A percentile compares a stretch with the other conserved stretches of the same genome.
These are phyloP conservation scores for Fusarium sulawesiense DNA, from an alignment of 2,329 filamentous ascomycete species.

Conservation along the genomic window DNA sequence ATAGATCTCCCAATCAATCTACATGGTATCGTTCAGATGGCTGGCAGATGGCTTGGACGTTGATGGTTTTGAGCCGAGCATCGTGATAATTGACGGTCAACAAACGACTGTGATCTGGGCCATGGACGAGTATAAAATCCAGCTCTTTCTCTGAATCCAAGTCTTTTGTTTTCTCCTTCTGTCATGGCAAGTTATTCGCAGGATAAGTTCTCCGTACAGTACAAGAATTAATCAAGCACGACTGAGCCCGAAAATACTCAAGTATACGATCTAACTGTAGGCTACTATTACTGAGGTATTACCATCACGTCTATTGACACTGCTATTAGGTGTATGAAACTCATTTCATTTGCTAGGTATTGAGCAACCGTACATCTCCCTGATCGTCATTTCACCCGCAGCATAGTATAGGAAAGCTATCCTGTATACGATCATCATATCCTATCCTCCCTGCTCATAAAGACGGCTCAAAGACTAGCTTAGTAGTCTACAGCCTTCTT, in stretches of 20 bases:
- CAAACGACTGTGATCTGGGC: not conserved
- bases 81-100: not conserved
- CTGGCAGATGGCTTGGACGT: not conserved
- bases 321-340: not conserved
- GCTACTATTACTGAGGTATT: not conserved
- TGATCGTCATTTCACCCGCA: not conserved
- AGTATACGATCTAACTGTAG: not conserved
- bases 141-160: not conserved
- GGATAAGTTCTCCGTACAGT: not conserved
- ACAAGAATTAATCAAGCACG: not conserved
- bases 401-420: slow-evolving; percentile 7
- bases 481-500: slow-evolving; percentile 24
- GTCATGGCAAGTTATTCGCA: not conserved
- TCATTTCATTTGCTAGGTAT: not conserved
- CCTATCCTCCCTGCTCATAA: slow-evolving; percentile 25
- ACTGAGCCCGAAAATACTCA: not conserved
- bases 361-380: not conserved
- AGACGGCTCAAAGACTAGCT: slow-evolving; percentile 3
- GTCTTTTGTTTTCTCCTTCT: not conserved
- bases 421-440: not conserved
- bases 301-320: not conserved
- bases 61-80: not conserved
- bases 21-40: not conserved
- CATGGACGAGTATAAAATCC: not conserved
- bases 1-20: not conserved